These are phyloP conservation scores for Chrysosporium keratinophilum DNA, from an alignment of 2,329 filamentous ascomycete species.

Conservation along the genomic window DNA sequence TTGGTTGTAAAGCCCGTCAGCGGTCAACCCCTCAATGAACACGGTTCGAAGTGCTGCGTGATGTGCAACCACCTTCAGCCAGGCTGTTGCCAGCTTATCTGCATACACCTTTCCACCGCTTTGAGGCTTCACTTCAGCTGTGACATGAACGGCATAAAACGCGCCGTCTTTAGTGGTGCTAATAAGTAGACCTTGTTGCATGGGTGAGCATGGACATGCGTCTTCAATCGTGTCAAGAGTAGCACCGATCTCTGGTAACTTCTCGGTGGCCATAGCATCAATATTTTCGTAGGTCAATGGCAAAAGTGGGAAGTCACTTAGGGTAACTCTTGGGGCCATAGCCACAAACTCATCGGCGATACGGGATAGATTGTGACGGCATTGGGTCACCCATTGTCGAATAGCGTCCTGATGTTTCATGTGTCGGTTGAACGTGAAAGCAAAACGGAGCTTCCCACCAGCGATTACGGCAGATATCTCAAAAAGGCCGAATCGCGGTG, in stretches of 20 bases:
- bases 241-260: slow-evolving; percentile 29
- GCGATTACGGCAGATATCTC: slow-evolving; percentile 43
- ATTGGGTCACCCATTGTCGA: slow-evolving; percentile 35
- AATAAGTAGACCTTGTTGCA: slow-evolving; percentile 32
- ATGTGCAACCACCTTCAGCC: slow-evolving; percentile 25
- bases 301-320: slow-evolving; percentile 39
- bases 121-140: slow-evolving; percentile 25
- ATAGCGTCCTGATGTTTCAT: slow-evolving; percentile 39
- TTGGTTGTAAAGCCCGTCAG: slow-evolving; percentile 26
- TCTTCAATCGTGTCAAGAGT: slow-evolving; percentile 33
- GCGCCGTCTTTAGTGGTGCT: slow-evolving; percentile 26
- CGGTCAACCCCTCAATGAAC: slow-evolving; percentile 28
- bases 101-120: slow-evolving; percentile 21
- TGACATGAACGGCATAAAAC: slow-evolving; percentile 32
- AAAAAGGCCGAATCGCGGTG: slow-evolving; percentile 40
- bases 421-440: slow-evolving; percentile 41
- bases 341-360: slow-evolving; percentile 24
- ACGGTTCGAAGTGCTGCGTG: slow-evolving; percentile 32
- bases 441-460: slow-evolving; percentile 38
- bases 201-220: slow-evolving; percentile 31
- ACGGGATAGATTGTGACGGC: slow-evolving; percentile 25
- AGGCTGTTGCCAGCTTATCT: slow-evolving; percentile 23
- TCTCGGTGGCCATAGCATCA: slow-evolving; percentile 28
- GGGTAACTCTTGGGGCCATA: slow-evolving; percentile 25
- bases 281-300: slow-evolving; percentile 36